Conservation (phyloP, 352 stramenopile species). For the Phytophthora multivora region DNA sequence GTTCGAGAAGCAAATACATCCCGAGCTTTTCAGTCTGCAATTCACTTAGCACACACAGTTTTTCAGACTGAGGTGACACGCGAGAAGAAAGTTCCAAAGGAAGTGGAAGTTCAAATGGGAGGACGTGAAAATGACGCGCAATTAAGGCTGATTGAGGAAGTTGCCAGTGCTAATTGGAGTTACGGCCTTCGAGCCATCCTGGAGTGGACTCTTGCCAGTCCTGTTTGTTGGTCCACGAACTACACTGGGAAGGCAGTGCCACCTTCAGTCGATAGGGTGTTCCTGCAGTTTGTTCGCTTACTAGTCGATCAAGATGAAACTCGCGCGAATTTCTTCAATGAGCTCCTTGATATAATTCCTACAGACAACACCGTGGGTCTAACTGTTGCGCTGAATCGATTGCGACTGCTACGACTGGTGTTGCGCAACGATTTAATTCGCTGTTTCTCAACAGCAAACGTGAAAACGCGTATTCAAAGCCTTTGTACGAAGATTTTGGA, state of each 20-base stretch:
- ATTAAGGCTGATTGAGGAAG: conserved; percentile 22
- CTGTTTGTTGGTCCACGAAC: conserved; percentile 40
- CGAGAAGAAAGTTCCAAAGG: background rate
- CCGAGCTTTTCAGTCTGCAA: conserved; percentile 39
- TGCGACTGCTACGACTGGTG: conserved; percentile 28
- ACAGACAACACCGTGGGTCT: background rate
- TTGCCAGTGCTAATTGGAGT: conserved; percentile 24
- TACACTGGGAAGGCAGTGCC: background rate
- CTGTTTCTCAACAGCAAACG: conserved; percentile 5
- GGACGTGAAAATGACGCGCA: background rate
- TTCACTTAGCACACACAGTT: conserved; percentile 49
- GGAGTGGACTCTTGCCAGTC: conserved; percentile 28
- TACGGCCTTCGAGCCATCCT: conserved; percentile 37
- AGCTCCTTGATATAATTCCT: conserved; percentile 17
- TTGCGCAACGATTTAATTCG: conserved; percentile 18
- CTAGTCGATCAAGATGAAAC: conserved; percentile 44
- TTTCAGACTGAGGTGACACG: conserved; percentile 29
- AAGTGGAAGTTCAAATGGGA: background rate
- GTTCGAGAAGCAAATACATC: conserved; percentile 29
- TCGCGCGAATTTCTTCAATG: conserved; percentile 32
- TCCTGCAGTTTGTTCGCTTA: conserved; percentile 48
- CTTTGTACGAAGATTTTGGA: conserved; percentile 15
- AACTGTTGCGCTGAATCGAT: conserved; percentile 11
- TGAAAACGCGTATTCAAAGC: conserved; percentile 7
- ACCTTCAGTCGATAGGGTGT: conserved; percentile 33